A percentile compares a stretch with the other conserved stretches of the same genome.
Conservation (phyloP, 1,139 yeast genomes). For the Protomyces macrosporus region DNA sequence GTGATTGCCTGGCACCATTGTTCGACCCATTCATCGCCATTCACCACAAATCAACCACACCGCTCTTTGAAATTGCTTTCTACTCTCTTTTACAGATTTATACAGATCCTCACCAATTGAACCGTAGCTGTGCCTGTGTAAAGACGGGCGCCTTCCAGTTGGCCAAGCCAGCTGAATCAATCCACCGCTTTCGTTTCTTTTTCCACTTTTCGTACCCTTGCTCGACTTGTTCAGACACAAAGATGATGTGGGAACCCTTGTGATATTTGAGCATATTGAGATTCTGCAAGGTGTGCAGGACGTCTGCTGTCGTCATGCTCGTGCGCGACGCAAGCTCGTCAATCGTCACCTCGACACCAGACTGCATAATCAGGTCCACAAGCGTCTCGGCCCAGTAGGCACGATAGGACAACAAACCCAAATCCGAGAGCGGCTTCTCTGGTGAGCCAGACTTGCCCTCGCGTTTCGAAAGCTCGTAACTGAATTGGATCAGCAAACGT, state of each 20-base stretch:
- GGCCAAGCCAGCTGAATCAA: slow-evolving; percentile 60
- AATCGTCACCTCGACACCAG: slow-evolving; percentile 67
- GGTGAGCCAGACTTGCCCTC: slow-evolving; percentile 94
- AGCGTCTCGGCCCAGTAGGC: slow-evolving; percentile 95
- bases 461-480: slow-evolving; percentile 78
- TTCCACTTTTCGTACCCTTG: slow-evolving; percentile 68
- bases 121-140: slow-evolving; percentile 23
- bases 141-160: slow-evolving; percentile 81
- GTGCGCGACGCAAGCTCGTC: slow-evolving; percentile 85
- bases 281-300: slow-evolving; percentile 86
- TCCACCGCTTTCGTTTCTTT: slow-evolving; percentile 59
- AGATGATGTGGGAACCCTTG: slow-evolving; percentile 93
- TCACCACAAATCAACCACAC: not conserved
- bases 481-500: slow-evolving; percentile 81
- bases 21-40: not conserved
- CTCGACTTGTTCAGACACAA: slow-evolving; percentile 76
- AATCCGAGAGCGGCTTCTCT: slow-evolving; percentile 91
- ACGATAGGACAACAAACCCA: slow-evolving; percentile 86
- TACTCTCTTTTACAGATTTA: not conserved
- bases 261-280: slow-evolving; percentile 83
- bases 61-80: not conserved
- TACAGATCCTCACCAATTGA: slow-evolving; percentile 12
- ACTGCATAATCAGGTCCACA: slow-evolving; percentile 66
- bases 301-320: slow-evolving; percentile 95
- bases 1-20: not conserved